phyloP scores from a whole-genome alignment of 2,329 filamentous ascomycete species.

The Microascus cirrosus region DNA sequence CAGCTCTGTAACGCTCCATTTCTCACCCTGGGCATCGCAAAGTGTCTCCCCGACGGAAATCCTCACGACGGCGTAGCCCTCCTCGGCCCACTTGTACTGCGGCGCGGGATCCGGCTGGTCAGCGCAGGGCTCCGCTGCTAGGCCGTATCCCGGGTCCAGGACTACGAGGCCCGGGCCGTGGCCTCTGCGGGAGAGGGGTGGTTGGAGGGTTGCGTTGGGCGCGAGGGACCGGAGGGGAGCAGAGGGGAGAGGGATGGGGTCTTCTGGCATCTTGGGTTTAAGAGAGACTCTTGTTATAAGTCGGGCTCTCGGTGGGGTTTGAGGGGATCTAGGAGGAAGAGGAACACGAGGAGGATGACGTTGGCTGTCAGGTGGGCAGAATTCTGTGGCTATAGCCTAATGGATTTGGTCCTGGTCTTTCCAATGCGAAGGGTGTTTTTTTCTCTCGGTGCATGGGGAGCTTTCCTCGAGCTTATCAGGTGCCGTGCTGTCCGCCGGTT shows the following conservation, averaged over 20 bases:
- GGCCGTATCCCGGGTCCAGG: slow-evolving; percentile 9
- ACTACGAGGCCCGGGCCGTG: slow-evolving; percentile 20
- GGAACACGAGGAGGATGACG: background rate
- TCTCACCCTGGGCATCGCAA: background rate
- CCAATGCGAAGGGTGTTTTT: too few species aligned
- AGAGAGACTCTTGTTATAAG: background rate
- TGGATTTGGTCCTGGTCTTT: too few species aligned
- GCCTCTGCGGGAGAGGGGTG: slow-evolving; percentile 18
- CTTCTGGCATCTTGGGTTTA: background rate
- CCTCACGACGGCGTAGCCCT: slow-evolving; percentile 17
- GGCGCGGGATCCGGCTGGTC: slow-evolving; percentile 12
- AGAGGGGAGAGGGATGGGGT: background rate
- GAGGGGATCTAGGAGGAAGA: background rate
- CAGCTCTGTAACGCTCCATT: slow-evolving; percentile 4
- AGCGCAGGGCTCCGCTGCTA: background rate
- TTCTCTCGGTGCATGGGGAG: too few species aligned
- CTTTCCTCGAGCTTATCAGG: too few species aligned
- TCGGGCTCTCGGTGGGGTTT: background rate
- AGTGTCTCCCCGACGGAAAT: background rate
- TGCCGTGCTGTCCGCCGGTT: too few species aligned
- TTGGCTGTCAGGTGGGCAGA: background rate
- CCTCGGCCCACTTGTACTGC: slow-evolving; percentile 23
- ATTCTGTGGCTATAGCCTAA: too few species aligned
- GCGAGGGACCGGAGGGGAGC: background rate
- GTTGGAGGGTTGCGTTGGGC: slow-evolving; percentile 10